phyloP scores from a whole-genome alignment of 2,329 filamentous ascomycete genomes.

The Chalaropsis ovoidea region DNA sequence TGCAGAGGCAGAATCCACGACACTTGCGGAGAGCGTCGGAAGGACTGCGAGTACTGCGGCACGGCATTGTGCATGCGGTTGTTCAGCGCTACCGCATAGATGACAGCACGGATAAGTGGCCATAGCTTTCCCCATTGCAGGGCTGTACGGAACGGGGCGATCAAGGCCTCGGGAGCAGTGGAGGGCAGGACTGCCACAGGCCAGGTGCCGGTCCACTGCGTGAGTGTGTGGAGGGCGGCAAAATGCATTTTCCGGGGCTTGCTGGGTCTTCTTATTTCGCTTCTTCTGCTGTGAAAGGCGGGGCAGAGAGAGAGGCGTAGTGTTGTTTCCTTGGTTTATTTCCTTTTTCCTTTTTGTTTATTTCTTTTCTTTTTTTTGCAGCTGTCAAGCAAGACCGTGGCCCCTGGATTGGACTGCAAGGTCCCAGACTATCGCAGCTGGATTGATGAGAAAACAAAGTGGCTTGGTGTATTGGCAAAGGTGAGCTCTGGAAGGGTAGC shows the following conservation, averaged over 20 bases:
- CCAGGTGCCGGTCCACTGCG: not conserved
- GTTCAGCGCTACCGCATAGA: constrained; percentile 3
- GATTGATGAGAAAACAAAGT: not conserved
- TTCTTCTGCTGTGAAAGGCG: too few species aligned
- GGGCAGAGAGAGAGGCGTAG: too few species aligned
- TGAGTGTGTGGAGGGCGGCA: not conserved
- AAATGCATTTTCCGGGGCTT: not conserved
- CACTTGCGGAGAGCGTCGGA: constrained; percentile 18
- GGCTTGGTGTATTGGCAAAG: not conserved
- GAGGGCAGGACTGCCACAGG: not conserved
- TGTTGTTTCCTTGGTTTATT: not conserved
- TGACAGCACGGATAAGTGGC: constrained; percentile 13
- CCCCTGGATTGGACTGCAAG: not conserved
- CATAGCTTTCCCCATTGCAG: constrained; percentile 1
- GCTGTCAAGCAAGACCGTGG: too few species aligned
- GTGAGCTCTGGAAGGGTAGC: not conserved
- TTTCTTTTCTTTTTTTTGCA: not conserved
- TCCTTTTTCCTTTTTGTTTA: not conserved
- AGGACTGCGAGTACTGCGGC: constrained; percentile 15
- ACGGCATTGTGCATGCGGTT: constrained; percentile 16
- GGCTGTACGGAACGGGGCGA: not conserved
- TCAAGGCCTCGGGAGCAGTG: not conserved
- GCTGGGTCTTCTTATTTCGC: not conserved
- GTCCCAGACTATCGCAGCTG: not conserved
- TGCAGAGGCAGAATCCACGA: constrained; percentile 19